Base-by-base conservation (phyloP, 1,284 basidiomycete species). In the Microstroma glucosiphilum region DNA sequence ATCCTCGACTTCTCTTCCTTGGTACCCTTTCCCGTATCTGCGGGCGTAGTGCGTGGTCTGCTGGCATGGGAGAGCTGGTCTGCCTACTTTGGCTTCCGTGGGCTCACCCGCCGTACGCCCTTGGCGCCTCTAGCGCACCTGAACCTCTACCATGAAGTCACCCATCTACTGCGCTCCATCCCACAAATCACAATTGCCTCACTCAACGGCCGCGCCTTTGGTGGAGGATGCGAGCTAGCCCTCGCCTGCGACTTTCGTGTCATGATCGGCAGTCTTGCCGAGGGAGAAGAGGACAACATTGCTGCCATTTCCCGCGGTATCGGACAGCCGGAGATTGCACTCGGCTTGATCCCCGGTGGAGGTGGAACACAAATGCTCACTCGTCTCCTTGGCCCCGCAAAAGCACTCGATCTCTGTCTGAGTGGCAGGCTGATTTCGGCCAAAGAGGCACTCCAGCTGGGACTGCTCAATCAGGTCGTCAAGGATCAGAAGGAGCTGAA, bases 251-350 rank as follows among this genome's bases (percentile, higher is more conserved):
- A 62, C 37, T 59, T 60, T 6, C 59, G 60, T 3, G 25, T 62
- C 17, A 60, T 62, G 60, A 57, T 61, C 49, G 60, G 59, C 46
- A 61, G 57, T 13, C 60, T 57, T 17, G 13, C 60, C 26, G 51
- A 61, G 43, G 60, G 60, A 26, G 59, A 19, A 23, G 26, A 56
- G 3, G 60, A 40, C 56, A 57, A 40, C 37, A 12, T 12, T 13
- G 60, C 58, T 21, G 40, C 46, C 40, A 37, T 37, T 37, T 37
- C 30, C 30, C 30, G 30, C 4, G 60, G 60, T 19, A 40, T 63
- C n/a, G 60, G 60, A 12, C 58, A 61, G 49, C 60, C 60, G n/a
- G 60, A 61, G 54, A 61, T 61, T 57, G 43, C 57, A n/a, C 30
- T 61, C 11, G 60, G 60, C 25, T 37, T 61, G n/a, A 61, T 61